A percentile compares a stretch with the other conserved stretches of the same genome.
phyloP scores from a whole-genome alignment of 2,329 filamentous ascomycete species.

The Corniculantispora saksenae region DNA sequence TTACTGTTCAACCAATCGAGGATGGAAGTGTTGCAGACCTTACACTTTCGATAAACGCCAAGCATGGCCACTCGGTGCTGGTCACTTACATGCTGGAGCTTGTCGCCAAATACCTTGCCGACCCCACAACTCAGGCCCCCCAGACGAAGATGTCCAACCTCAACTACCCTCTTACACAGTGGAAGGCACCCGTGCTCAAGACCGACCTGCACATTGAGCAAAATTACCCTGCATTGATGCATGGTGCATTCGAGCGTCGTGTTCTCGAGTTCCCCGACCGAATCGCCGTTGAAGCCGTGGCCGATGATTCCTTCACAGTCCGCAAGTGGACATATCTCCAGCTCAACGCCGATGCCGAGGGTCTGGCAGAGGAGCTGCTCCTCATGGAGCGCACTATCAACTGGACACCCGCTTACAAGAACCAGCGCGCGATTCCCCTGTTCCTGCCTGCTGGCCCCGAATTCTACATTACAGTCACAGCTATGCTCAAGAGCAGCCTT shows the following conservation, averaged over 20 bases:
- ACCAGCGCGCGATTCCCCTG: conserved; percentile 18
- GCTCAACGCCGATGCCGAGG: conserved; percentile 17
- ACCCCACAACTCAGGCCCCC: not conserved
- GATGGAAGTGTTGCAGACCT: conserved; percentile 9
- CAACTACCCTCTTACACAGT: conserved; percentile 12
- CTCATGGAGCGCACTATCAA: conserved; percentile 14
- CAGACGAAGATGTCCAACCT: conserved; percentile 13
- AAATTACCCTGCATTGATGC: conserved; percentile 12
- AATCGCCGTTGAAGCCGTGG: conserved; percentile 16
- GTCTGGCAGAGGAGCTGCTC: conserved; percentile 12
- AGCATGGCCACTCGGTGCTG: conserved; percentile 10
- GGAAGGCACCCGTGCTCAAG: conserved; percentile 16
- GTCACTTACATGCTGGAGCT: conserved; percentile 6
- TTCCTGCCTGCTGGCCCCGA: conserved; percentile 19
- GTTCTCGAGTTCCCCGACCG: conserved; percentile 13
- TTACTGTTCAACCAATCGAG: conserved; percentile 5
- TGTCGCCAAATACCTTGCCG: conserved; percentile 16
- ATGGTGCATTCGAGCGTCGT: conserved; percentile 15
- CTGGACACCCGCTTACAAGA: conserved; percentile 15
- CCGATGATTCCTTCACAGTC: conserved; percentile 17
- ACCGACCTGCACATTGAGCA: conserved; percentile 10
- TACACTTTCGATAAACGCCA: not conserved
- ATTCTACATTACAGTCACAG: conserved; percentile 19
- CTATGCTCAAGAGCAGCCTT: conserved; percentile 22
- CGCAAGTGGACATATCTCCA: conserved; percentile 16